Evolutionary conservation across 1,284 basidiomycete species (phyloP).

Genomic region (Cryptococcus sp.): DNA sequence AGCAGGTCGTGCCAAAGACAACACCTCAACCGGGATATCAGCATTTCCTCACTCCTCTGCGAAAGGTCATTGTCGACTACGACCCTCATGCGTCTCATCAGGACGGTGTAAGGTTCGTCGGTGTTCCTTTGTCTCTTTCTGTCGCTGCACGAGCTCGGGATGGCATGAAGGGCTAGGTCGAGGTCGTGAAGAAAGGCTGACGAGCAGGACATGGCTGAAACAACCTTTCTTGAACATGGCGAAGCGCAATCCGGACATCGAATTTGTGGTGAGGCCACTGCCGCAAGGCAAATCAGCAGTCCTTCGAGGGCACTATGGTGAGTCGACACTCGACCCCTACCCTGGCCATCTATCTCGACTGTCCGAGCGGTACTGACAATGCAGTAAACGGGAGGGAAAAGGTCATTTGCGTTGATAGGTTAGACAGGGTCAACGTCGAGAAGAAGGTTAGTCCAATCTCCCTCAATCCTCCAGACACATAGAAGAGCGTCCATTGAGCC

Average conservation of each 20-base stretch:
- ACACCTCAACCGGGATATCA: constrained; percentile 39
- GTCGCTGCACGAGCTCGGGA: no score
- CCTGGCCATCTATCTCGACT: no score
- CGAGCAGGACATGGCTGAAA: constrained; percentile 23
- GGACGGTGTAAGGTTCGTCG: constrained; percentile 37
- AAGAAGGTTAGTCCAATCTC: constrained; percentile 34
- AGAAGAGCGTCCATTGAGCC: not conserved
- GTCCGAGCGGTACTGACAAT: no score
- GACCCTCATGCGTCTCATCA: constrained; percentile 36
- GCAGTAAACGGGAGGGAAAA: constrained; percentile 50
- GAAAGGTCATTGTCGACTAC: constrained; percentile 44
- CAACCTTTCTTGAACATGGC: constrained; percentile 36
- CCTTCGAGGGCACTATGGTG: constrained; percentile 48
- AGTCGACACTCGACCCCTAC: constrained; percentile 9
- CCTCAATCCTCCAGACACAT: not conserved
- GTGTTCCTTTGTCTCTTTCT: not conserved
- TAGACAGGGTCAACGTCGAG: constrained; percentile 43
- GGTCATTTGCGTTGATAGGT: constrained; percentile 48
- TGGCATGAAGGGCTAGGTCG: not conserved
- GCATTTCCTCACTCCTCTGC: constrained; percentile 41
- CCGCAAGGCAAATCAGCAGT: constrained; percentile 45
- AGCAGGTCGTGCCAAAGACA: constrained; percentile 11
- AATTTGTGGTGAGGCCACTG: constrained; percentile 45
- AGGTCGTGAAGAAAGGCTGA: not conserved
- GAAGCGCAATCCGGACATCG: constrained; percentile 45